Conservation (phyloP, 495 filamentous ascomycete species). For the Penicillium waksmanii region DNA sequence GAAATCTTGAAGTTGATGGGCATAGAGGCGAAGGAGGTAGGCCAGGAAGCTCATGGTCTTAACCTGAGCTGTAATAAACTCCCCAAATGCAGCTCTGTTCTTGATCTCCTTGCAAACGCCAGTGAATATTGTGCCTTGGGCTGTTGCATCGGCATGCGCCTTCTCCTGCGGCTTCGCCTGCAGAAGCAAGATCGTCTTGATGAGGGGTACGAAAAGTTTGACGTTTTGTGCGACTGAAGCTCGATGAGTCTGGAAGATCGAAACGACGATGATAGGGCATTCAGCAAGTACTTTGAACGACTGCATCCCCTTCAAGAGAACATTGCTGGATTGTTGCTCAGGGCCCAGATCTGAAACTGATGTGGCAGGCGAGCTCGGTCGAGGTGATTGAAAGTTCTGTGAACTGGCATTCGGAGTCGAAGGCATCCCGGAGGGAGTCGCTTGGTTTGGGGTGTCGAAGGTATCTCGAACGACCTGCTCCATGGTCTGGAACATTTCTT, state of each 20-base stretch:
- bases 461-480: slow-evolving; percentile 92
- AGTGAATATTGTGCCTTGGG: slow-evolving; percentile 78
- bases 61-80: slow-evolving; percentile 96
- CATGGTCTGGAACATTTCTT: slow-evolving; percentile 93
- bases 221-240: slow-evolving; percentile 79
- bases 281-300: slow-evolving; percentile 98
- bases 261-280: slow-evolving; percentile 98
- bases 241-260: slow-evolving; percentile 92
- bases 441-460: slow-evolving; percentile 73
- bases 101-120: slow-evolving; percentile 94
- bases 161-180: slow-evolving; percentile 94
- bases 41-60: slow-evolving; percentile 99
- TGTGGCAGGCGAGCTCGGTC: slow-evolving; percentile 85
- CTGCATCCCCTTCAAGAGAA: slow-evolving; percentile 88
- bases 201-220: slow-evolving; percentile 88
- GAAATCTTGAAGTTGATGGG: slow-evolving; percentile 87
- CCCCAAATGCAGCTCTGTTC: slow-evolving; percentile 92
- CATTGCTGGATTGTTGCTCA: slow-evolving; percentile 80
- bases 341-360: slow-evolving; percentile 73
- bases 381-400: slow-evolving; percentile 80
- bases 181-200: slow-evolving; percentile 84
- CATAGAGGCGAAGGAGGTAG: slow-evolving; percentile 87
- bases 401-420: slow-evolving; percentile 75
- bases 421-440: slow-evolving; percentile 67
- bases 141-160: slow-evolving; percentile 81